Conservation (phyloP, 2,329 filamentous ascomycete species). For the Juglanconis sp. region DNA sequence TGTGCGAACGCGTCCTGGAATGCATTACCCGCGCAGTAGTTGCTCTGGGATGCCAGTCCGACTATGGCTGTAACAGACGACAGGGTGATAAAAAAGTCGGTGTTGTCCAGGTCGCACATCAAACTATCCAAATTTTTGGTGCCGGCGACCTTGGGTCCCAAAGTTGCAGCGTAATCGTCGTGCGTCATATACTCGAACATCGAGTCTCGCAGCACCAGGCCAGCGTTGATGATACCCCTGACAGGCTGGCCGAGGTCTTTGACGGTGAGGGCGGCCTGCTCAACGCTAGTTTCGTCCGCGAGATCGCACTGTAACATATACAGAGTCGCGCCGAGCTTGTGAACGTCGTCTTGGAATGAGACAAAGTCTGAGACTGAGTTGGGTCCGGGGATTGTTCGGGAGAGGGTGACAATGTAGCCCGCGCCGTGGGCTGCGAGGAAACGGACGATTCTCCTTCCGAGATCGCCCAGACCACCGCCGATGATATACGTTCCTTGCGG, state of each 20-base stretch:
- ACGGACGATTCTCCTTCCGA: constrained; percentile 28
- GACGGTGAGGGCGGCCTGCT: constrained; percentile 4
- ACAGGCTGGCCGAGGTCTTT: constrained; percentile 17
- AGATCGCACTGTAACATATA: constrained; percentile 24
- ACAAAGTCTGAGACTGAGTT: no score
- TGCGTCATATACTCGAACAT: not conserved
- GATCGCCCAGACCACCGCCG: constrained; percentile 29
- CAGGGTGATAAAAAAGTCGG: constrained; percentile 11
- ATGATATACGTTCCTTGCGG: constrained; percentile 25
- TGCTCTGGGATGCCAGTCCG: not conserved
- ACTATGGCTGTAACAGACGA: not conserved
- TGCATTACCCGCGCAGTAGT: constrained; percentile 45
- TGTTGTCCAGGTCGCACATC: constrained; percentile 29
- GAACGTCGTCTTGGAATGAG: not conserved
- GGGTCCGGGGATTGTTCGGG: constrained; percentile 4
- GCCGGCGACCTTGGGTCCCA: constrained; percentile 1
- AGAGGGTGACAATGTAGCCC: constrained; percentile 21
- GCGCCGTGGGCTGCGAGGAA: constrained; percentile 16
- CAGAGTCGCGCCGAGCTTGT: constrained; percentile 8
- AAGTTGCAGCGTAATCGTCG: not conserved
- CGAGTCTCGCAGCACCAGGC: constrained; percentile 33
- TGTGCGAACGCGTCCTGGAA: constrained; percentile 46
- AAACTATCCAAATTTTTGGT: not conserved
- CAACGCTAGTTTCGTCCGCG: constrained; percentile 25
- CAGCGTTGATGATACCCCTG: constrained; percentile 36